Evolutionary conservation across 495 filamentous ascomycete genomes (phyloP).

Genomic region (Corynascus novoguineensis): DNA sequence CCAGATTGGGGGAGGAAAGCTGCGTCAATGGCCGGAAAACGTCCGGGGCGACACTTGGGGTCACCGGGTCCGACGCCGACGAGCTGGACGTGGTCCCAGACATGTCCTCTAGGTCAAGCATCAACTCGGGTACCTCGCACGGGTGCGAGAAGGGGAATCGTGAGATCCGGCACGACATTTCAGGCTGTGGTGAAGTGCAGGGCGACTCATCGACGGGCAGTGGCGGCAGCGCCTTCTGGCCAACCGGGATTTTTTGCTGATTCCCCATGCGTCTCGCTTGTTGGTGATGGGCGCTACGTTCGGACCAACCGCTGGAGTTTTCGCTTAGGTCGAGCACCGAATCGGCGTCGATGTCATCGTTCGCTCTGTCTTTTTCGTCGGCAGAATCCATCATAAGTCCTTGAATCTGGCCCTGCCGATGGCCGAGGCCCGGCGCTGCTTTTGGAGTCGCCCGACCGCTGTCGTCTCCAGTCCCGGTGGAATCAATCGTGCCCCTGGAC

Average conservation of each 20-base stretch:
- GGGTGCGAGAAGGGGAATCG: slow-evolving; percentile 15
- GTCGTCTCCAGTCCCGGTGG: background rate
- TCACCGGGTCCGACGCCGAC: slow-evolving; percentile 1
- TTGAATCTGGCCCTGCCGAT: slow-evolving; percentile 15
- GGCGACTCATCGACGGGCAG: background rate
- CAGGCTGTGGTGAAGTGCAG: slow-evolving; percentile 4
- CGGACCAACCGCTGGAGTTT: slow-evolving; percentile 3
- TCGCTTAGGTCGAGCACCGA: slow-evolving; percentile 3
- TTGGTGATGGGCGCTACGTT: background rate
- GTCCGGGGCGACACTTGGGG: slow-evolving; percentile 14
- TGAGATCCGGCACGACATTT: slow-evolving; percentile 20
- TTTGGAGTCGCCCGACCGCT: background rate
- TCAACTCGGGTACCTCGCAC: slow-evolving; percentile 18
- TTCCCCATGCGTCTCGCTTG: background rate
- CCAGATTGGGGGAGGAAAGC: slow-evolving; percentile 9
- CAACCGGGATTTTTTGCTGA: background rate
- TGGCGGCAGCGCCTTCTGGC: slow-evolving; percentile 10
- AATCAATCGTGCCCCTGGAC: background rate
- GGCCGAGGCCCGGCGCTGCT: background rate
- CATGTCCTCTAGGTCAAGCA: slow-evolving; percentile 16
- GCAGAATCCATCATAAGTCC: slow-evolving; percentile 18
- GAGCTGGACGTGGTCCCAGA: slow-evolving; percentile 1
- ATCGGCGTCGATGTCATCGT: slow-evolving; percentile 23
- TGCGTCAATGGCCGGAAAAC: slow-evolving; percentile 13
- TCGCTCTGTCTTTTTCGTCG: slow-evolving; percentile 9